Conservation (phyloP, 148 eudicot species). For the Amaranthus cruentus region DNA sequence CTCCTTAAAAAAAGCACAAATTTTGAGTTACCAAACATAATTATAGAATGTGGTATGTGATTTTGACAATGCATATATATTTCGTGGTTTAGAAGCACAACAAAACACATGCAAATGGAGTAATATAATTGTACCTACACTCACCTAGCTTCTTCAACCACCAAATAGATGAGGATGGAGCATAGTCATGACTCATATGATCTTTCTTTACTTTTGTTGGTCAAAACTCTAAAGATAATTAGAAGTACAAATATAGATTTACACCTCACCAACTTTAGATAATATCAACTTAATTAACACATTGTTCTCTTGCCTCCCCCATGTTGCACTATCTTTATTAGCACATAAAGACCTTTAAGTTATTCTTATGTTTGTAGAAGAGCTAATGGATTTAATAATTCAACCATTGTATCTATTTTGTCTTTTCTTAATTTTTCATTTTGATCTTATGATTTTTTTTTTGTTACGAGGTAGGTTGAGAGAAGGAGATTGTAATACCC, state of each 20-base stretch:
- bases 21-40: background rate
- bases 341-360: no score
- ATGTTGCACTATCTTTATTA: background rate
- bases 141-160: background rate
- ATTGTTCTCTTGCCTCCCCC: slow-evolving; percentile 1
- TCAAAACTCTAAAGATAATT: slow-evolving; percentile 2
- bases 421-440: no score
- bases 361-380: no score
- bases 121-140: background rate
- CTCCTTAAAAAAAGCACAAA: no score
- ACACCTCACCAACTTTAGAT: slow-evolving; percentile 24
- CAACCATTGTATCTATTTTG: no score
- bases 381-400: no score
- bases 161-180: slow-evolving; percentile 7
- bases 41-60: background rate
- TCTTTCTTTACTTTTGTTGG: slow-evolving; percentile 5
- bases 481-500: no score
- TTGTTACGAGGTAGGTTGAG: no score
- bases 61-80: background rate
- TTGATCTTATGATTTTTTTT: no score
- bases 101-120: slow-evolving; percentile 2
- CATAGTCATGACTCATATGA: background rate
- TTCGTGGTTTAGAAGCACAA: slow-evolving; percentile 3
- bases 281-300: slow-evolving; percentile 8
- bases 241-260: slow-evolving; percentile 10